Base-by-base conservation (phyloP, 108 stramenopile genomes). In the Aurantiochytrium sp. region DNA sequence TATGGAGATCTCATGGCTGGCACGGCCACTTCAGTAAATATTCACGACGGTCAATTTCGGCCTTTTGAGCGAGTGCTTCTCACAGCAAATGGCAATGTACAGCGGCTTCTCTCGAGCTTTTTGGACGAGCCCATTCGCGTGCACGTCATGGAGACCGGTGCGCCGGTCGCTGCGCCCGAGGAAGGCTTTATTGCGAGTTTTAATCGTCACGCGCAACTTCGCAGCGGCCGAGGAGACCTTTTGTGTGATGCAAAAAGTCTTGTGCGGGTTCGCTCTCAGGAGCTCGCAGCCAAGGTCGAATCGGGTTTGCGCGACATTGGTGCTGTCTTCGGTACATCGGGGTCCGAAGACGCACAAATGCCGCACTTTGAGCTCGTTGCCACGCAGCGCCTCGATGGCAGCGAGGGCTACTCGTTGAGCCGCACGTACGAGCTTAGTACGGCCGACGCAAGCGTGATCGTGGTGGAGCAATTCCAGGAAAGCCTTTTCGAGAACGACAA, bases 11-110 rank as follows among this genome's bases (percentile, higher is more conserved):
- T 83, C 19, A 83, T 83, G 76, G 45, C 76, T 3, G 76, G 76
- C 51, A 83, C 76, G 4, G 25, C 14, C n/a, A 83, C 76, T 6
- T 53, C 49, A 6, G 76, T 53, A 18, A 83, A 53, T 18, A 45
- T 83, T 12, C 51, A 47, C 76, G 51, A 83, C 51, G 76, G 76
- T 16, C 49, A 23, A 12, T 53, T 83, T 4, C 6, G 12, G 76
- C 76, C 76, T 6, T 83, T 83, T 28, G 49, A 83, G 49, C 45
- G 76, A 2, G 76, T 83, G 1, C 51, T 83, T 12, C 76, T 83
- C 76, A 83, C 76, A 35, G 76, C 76, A 6, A 83, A 83, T 45
- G 76, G 76, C 45, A 83, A 83, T 23, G 76, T 83, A 12, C 49
- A 83, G 76, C 76, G 76, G 2, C 76, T 83, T 6, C 51, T 83